Base-by-base conservation (phyloP, 345 rosid species). In the Anastatica hierochuntica region DNA sequence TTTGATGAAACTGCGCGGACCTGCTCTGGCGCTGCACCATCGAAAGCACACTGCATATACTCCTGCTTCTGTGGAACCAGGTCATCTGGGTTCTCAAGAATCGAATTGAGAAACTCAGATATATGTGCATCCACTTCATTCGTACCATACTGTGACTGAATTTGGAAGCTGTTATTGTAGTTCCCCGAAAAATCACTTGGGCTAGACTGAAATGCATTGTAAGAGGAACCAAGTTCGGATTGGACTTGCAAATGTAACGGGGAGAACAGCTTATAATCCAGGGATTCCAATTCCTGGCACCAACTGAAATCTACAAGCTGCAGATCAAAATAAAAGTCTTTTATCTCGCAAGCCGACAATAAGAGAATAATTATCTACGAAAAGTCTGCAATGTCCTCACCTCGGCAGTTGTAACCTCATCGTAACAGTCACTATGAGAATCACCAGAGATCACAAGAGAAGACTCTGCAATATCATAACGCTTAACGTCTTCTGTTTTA, bases 241-340 rank as follows among this genome's bases (percentile, higher is more conserved):
- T 68, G 82, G 47, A 64, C 37, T 35, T 72, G 80, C 1, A 66
- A 39, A 31, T 77, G 76, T 58, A 74, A 46, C 13, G 82, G 80
- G 7, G 82, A 62, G 62, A 78, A 71, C 14, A 74, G 19, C 10
- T 53, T 60, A 71, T 46, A 61, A 51, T 74, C 73, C 14, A 58
- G 50, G 7, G 77, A 44, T 48, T 65, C 78, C 6, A 35, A 21
- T 8, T 42, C 64, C 8, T 54, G 49, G 41, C 19, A 36, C 51
- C 67, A 63, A 19, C 60, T 39, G 21, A 39, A 53, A 31, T 72
- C 81, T 40, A 69, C 63, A 53, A 49, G 53, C 75, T 68, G 67
- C 15, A 11, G 14, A 62, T 42, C 41, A 44, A 29, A 60, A 72
- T 38, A 16, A 49, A 59, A 0, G 4, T 16, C 16, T 2, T 38